phyloP scores from a whole-genome alignment of 331 rosid species.

The Phaseolus coccineus region DNA sequence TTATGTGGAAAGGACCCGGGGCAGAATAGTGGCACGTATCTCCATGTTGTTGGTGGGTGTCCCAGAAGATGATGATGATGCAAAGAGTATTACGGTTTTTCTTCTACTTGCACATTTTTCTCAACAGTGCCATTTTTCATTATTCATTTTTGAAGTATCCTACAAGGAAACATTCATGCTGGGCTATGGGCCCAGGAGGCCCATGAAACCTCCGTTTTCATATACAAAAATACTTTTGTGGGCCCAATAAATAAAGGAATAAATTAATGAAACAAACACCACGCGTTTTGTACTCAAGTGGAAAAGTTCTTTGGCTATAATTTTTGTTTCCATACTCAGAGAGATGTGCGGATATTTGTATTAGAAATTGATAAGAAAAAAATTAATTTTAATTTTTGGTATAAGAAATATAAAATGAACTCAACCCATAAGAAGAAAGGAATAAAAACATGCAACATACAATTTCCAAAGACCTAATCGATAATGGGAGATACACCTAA shows the following conservation, averaged over 20 bases:
- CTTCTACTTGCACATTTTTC: neutral
- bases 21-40: constrained; percentile 44
- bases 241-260: neutral
- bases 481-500: too few species aligned
- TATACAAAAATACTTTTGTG: neutral
- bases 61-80: too few species aligned
- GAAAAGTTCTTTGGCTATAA: neutral
- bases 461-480: too few species aligned
- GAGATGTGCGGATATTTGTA: neutral
- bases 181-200: constrained; percentile 31
- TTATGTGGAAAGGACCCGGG: constrained; percentile 54
- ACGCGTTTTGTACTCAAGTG: neutral
- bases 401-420: too few species aligned
- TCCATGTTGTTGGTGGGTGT: constrained; percentile 24
- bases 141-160: constrained; percentile 10
- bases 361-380: too few species aligned
- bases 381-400: too few species aligned
- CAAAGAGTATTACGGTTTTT: neutral
- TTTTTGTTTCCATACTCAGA: neutral
- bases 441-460: too few species aligned
- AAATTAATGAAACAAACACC: neutral
- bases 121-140: neutral
- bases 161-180: constrained; percentile 10
- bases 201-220: constrained; percentile 6
- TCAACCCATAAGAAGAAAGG: too few species aligned